phyloP scores from a whole-genome alignment of 169 alveolate genomes.

The Cryptosporidium baileyi region DNA sequence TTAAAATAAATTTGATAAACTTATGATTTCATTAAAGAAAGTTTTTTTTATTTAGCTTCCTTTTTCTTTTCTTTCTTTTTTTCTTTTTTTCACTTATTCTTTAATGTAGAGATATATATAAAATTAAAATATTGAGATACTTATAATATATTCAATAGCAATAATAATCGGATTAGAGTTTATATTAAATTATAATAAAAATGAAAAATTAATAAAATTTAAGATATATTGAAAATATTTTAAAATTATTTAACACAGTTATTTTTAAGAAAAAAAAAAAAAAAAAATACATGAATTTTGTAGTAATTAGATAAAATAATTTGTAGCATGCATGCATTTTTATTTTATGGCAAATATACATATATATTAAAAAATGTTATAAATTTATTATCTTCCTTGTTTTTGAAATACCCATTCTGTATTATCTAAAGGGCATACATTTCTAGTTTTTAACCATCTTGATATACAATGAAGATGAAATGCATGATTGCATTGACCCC shows the following conservation, averaged over 20 bases:
- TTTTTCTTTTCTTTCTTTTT: no score
- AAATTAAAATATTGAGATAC: no score
- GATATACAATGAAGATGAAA: constrained; percentile 98
- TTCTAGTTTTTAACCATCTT: constrained; percentile 96
- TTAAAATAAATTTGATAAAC: no score
- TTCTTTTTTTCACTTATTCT: no score
- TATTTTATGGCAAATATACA: background rate
- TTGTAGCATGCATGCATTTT: background rate
- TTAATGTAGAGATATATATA: no score
- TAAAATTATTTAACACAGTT: background rate
- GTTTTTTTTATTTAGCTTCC: no score
- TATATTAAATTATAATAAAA: no score
- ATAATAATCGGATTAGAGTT: no score
- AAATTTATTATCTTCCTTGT: constrained; percentile 8
- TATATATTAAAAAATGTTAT: background rate
- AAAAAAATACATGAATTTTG: background rate
- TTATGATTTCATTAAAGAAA: no score
- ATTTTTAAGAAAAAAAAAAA: background rate
- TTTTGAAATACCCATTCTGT: constrained; percentile 94
- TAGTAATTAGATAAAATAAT: background rate
- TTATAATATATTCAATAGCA: no score
- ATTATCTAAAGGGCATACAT: constrained; percentile 97
- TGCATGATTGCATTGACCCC: constrained; percentile 99
- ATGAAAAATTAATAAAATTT: no score
- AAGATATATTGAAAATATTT: no score